Evolutionary conservation across 1,139 yeast species (phyloP).

Genomic region (Saccharomycopsis crataegensis): DNA sequence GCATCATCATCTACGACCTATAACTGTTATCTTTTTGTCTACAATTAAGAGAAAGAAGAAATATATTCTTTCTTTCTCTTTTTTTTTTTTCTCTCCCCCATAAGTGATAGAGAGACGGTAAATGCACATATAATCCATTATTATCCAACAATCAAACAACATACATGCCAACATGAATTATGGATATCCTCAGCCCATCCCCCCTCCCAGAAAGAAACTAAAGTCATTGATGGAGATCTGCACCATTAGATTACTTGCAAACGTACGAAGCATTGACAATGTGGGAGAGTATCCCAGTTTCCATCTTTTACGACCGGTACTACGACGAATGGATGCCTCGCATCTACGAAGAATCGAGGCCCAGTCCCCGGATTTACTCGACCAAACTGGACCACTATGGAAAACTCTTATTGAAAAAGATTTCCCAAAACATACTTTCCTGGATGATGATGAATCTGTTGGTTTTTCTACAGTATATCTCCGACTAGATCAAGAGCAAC

Average conservation of each 20-base stretch:
- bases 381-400: conserved; percentile 28
- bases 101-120: no score
- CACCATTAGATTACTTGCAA: background rate
- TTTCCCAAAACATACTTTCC: conserved; percentile 23
- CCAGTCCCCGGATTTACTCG: conserved; percentile 26
- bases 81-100: no score
- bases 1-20: no score
- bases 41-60: no score
- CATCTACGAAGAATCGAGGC: conserved; percentile 26
- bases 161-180: no score
- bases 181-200: background rate
- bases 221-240: conserved; percentile 5
- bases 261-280: conserved; percentile 4
- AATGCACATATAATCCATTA: no score
- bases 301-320: conserved; percentile 29
- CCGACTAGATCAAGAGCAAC: background rate
- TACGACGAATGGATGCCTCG: conserved; percentile 28
- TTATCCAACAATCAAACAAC: no score
- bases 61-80: no score
- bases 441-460: background rate
- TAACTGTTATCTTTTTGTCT: no score
- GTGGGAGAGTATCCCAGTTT: conserved; percentile 16
- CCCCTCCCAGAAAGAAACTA: background rate
- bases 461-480: background rate
- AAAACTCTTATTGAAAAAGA: conserved; percentile 25